Evolutionary conservation across 495 filamentous ascomycete genomes (phyloP).

Genomic region (Tuber magnatum): DNA sequence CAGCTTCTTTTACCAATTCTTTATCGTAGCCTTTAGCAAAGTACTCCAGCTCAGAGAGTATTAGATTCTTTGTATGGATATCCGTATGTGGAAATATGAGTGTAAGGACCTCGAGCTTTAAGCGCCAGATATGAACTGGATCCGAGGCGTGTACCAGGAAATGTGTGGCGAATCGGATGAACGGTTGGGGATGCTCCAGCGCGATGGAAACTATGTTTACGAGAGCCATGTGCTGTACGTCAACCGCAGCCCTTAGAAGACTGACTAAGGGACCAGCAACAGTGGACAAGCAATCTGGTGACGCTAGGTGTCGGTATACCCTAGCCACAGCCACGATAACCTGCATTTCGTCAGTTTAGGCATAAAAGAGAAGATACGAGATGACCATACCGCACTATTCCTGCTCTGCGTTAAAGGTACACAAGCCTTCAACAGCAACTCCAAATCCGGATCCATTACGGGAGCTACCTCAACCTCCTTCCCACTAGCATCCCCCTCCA

Average conservation of each 20-base stretch:
- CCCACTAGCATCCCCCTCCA: constrained; percentile 45
- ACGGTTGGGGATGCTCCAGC: constrained; percentile 61
- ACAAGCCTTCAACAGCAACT: constrained; percentile 70
- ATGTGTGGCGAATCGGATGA: constrained; percentile 75
- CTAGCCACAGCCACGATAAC: constrained; percentile 78
- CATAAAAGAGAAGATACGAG: background rate
- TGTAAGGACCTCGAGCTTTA: constrained; percentile 85
- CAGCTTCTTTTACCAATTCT: constrained; percentile 73
- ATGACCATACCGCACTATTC: constrained; percentile 61
- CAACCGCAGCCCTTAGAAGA: constrained; percentile 71
- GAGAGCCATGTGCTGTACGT: constrained; percentile 80
- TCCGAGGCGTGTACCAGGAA: constrained; percentile 80
- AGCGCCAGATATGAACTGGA: constrained; percentile 71
- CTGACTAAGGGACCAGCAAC: constrained; percentile 79
- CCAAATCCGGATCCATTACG: constrained; percentile 72
- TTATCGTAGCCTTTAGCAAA: constrained; percentile 73
- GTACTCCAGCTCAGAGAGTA: constrained; percentile 86
- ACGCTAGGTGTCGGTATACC: constrained; percentile 75
- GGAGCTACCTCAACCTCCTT: constrained; percentile 51
- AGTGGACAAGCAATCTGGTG: constrained; percentile 59
- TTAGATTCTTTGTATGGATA: constrained; percentile 66
- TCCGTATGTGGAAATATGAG: constrained; percentile 80
- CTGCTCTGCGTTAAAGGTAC: constrained; percentile 80
- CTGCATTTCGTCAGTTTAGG: constrained; percentile 20
- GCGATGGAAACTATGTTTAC: constrained; percentile 90